Base-by-base conservation (phyloP, 2,329 filamentous ascomycete genomes). In the Truncatella angustata region DNA sequence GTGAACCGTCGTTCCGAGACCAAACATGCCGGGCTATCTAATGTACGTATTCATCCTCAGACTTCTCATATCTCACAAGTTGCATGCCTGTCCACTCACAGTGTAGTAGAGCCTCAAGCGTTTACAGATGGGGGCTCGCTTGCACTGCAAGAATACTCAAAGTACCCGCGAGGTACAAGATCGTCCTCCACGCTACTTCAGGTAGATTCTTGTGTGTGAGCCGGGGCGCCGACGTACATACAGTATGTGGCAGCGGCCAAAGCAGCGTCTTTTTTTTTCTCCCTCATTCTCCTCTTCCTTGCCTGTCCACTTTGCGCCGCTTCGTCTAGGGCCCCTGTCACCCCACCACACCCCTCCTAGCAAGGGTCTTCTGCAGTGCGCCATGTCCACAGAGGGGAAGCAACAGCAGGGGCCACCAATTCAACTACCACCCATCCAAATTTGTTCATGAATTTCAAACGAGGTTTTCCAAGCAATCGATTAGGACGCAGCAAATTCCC, bases 301-400 rank as follows among this genome's bases (percentile, higher is more conserved):
- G 43, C 26, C 45, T 49, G 45, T 49, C 47, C 47, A 50, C 47
- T 40, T 51, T 51, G 35, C 37, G 49, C 49, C 49, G 49, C 49
- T 51, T 51, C 49, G 45, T 51, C 39, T 51, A 36, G 23, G 49
- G 34, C 49, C 49, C 37, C 30, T 51, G 49, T 14, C 24, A 50
- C 47, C 47, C 47, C 47, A 50, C 47, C 47, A 50, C 47, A 50
- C 47, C 47, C 47, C 47, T 39, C 36, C 34, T 23, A 34, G 30
- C 30, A 21, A 44, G 40, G 40, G 40, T 44, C 40, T 24, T 44
- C 20, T 44, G 40, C 40, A 44, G 40, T 42, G 21, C 28, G 28
- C 21, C 21, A n/a, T 26, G 23, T 24, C 40, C 28, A 44, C 40
- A 26, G 40, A n/a, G 40, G 37, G 35, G 36, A 30, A 36, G 26